phyloP scores from a whole-genome alignment of 1,284 basidiomycete species.

The Boletus semigastroideus region DNA sequence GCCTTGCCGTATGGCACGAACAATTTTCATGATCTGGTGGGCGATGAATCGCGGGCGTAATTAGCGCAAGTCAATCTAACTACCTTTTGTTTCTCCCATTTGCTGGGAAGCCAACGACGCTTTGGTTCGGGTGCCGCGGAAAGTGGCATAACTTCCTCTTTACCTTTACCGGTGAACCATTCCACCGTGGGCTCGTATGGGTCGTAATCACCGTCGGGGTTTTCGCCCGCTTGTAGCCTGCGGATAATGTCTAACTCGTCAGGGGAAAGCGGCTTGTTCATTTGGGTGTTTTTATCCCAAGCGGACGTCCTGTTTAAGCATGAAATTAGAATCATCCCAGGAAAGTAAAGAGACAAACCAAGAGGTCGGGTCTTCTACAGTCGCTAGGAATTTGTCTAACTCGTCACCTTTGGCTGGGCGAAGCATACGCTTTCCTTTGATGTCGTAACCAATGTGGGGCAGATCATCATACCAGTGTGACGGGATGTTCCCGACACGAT shows the following conservation, averaged over 20 bases:
- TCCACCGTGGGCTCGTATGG: slow-evolving; percentile 93
- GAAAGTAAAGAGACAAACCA: slow-evolving; percentile 57
- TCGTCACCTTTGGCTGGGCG: slow-evolving; percentile 96
- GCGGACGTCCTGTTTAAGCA: slow-evolving; percentile 76
- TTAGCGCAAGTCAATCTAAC: neutral
- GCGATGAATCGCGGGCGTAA: slow-evolving; percentile 9
- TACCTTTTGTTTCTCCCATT: slow-evolving; percentile 99
- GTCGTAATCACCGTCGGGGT: slow-evolving; percentile 87
- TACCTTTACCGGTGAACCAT: slow-evolving; percentile 97
- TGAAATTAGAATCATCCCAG: slow-evolving; percentile 6
- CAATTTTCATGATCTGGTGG: slow-evolving; percentile 95
- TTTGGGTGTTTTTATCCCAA: slow-evolving; percentile 87
- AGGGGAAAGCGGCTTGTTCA: slow-evolving; percentile 83
- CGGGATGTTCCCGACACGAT: slow-evolving; percentile 93
- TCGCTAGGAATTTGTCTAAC: slow-evolving; percentile 94
- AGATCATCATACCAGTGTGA: slow-evolving; percentile 99
- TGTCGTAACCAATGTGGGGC: slow-evolving; percentile 98
- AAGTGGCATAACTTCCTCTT: slow-evolving; percentile 92
- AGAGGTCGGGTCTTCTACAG: slow-evolving; percentile 87
- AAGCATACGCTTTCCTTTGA: slow-evolving; percentile 93
- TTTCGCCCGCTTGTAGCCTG: slow-evolving; percentile 86
- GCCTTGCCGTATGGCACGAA: slow-evolving; percentile 95
- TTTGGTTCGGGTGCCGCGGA: slow-evolving; percentile 94
- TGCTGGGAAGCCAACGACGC: slow-evolving; percentile 94
- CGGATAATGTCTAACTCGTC: slow-evolving; percentile 97